Evolutionary conservation across 2,329 filamentous ascomycete genomes (phyloP), one percentile per base, ranked within the genome.

Genomic region (Pezicula radicicola): DNA sequence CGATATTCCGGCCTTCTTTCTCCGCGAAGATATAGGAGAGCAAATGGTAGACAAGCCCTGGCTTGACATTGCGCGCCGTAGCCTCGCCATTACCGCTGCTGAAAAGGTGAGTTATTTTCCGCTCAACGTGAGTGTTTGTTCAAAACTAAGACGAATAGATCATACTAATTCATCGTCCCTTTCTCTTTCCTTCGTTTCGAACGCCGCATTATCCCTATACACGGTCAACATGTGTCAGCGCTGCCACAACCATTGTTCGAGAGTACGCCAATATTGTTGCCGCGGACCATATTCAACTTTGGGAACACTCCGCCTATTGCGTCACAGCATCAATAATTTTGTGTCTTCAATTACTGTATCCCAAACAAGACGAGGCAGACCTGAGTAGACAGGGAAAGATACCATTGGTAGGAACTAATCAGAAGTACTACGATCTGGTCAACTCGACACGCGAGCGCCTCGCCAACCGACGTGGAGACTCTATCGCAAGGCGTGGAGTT

Each of bases 151-250:
- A 19, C 12, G 8, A 36, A 43, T 25, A 49, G 52, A 70, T 72
- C 48, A 72, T 72, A 57, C 71, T 72, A 69, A 70, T 73, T 18
- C 70, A 73, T 52, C 65, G 70, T 3, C 63, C 66, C 0, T 71
- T 70, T 36, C 49, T 72, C 6, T 69, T 68, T 25, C 63, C 62
- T 25, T 69, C 60, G 49, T 64, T 66, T 59, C 65, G 58, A 48
- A 67, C 69, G 35, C 58, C 63, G 0, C 64, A 56, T 13, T 70
- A 69, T 44, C 57, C 49, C 19, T 67, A 68, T 13, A 70, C 70
- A 2, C 60, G 70, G 10, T 55, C 62, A 7, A 72, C 69, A 1
- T 72, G 70, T 46, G 59, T 71, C 12, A 66, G 69, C 0, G 70
- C 70, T 3, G 65, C 70, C 15, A 70, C 68, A 60, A 72, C 70